Percentiles rank a stretch among this genome's conserved stretches.
Evolutionary conservation across 176 grass and related monocot species (phyloP).

Genomic region (Carex pumila): DNA sequence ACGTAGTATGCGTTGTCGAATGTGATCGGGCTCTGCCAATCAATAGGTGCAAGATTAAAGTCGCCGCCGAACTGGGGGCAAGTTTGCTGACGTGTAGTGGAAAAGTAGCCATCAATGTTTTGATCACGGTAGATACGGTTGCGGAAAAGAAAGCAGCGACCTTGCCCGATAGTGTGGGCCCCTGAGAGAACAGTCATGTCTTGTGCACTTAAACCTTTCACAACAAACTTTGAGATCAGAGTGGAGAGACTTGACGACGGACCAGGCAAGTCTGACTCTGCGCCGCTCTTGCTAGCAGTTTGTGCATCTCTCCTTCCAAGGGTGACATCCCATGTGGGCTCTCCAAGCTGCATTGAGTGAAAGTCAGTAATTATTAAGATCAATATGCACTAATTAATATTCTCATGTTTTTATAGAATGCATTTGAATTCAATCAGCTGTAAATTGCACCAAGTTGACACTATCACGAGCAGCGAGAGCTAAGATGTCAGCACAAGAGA

Average conservation of each 20-base stretch:
- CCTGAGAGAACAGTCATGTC: constrained; percentile 80
- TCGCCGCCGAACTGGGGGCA: constrained; percentile 45
- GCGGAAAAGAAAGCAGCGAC: constrained; percentile 48
- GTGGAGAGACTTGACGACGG: constrained; percentile 32
- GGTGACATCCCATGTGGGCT: constrained; percentile 54
- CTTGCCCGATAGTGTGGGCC: constrained; percentile 55
- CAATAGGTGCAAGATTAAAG: constrained; percentile 39
- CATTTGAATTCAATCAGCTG: background rate
- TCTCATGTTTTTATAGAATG: background rate
- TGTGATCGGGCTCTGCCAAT: constrained; percentile 23
- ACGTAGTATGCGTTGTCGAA: constrained; percentile 69
- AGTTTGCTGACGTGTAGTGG: constrained; percentile 31
- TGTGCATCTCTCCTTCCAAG: constrained; percentile 43
- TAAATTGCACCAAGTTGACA: constrained; percentile 41
- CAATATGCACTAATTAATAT: background rate
- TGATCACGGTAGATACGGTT: constrained; percentile 37
- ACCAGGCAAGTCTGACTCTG: constrained; percentile 51
- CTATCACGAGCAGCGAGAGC: constrained; percentile 53
- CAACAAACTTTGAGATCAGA: constrained; percentile 37
- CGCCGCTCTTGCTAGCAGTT: constrained; percentile 52
- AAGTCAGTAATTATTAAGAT: background rate
- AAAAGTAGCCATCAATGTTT: constrained; percentile 44
- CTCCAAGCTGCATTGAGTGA: constrained; percentile 32
- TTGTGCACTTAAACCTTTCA: constrained; percentile 33
- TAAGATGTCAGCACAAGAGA: constrained; percentile 72